Percentiles rank a stretch among this genome's conserved stretches.
Conservation (phyloP, 2,329 filamentous ascomycete genomes). For the Arachnopeziza araneosa region DNA sequence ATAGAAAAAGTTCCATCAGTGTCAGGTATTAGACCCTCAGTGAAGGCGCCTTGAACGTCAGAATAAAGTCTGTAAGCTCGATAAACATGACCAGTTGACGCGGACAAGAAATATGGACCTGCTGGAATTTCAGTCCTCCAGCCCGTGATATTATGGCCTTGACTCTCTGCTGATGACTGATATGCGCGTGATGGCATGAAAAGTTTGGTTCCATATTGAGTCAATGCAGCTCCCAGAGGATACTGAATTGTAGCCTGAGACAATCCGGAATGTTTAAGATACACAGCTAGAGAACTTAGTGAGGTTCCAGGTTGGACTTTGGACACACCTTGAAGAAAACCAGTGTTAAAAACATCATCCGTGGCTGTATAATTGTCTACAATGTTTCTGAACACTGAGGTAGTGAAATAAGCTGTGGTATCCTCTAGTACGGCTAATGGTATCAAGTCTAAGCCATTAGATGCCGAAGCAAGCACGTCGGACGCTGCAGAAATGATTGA, state of each 20-base stretch:
- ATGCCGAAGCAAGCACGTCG: slow-evolving; percentile 10
- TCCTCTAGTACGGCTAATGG: slow-evolving; percentile 25
- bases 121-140: slow-evolving; percentile 30
- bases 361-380: slow-evolving; percentile 19
- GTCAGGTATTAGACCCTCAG: slow-evolving; percentile 37
- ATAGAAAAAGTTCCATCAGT: slow-evolving; percentile 36
- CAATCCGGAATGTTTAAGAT: slow-evolving; percentile 11
- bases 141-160: slow-evolving; percentile 10
- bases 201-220: slow-evolving; percentile 18
- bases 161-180: slow-evolving; percentile 4
- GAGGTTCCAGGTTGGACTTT: not conserved
- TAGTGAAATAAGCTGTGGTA: slow-evolving; percentile 14
- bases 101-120: slow-evolving; percentile 46
- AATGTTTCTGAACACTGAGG: slow-evolving; percentile 13
- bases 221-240: slow-evolving; percentile 12
- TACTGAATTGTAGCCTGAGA: slow-evolving; percentile 9
- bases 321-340: slow-evolving; percentile 23
- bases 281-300: slow-evolving; percentile 13
- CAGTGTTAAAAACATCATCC: slow-evolving; percentile 26
- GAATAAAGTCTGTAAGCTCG: slow-evolving; percentile 45
- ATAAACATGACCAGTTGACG: slow-evolving; percentile 38
- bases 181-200: slow-evolving; percentile 4
- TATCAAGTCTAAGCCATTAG: slow-evolving; percentile 18
- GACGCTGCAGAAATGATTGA: slow-evolving; percentile 16
- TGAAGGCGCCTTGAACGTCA: slow-evolving; percentile 44